Evolutionary conservation across 495 filamentous ascomycete species (phyloP), one percentile per base, ranked within the genome.

Genomic region (Cairneyella variabilis): DNA sequence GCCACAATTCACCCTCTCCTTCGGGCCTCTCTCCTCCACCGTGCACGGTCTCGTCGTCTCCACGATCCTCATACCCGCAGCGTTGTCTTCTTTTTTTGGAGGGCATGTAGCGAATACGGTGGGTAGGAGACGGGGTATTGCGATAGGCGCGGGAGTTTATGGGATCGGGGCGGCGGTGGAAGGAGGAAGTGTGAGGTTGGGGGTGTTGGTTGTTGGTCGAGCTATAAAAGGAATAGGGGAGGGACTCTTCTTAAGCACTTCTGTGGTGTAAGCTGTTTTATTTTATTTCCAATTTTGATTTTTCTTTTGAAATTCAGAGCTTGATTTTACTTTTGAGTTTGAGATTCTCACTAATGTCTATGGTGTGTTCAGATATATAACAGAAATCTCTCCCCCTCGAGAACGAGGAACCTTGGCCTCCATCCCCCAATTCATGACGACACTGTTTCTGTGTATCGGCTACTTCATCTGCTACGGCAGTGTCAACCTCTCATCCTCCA

Each of bases 391-490:
- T 3, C 83, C 83, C 0, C 67, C 74, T 0, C 67, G 62, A 3
- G 65, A 66, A 4, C 60, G 83, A 42, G 83, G 81, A 0, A 67
- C 72, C 2, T 56, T 86, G 17, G 76, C 77, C 0, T 76, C 79
- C 1, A 66, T 75, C 3, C 76, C 77, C n/a, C 82, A 85, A 54
- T 56, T 83, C 18, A 55, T 80, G 32, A 77, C 73, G 16, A 75
- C 75, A 0, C 32, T 75, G 1, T 82, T 80, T 1, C 60, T 84
- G 3, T 69, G 72, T 7, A 32, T 70, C 0, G 83, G 83, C 0
- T 86, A 78, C 56, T 85, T 86, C 53, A 76, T 71, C n/a, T 83
- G 80, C 54, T 85, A 85, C 55, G 83, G 78, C 20, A 74, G 75
- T 18, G 65, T 73, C 3, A 63, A 68, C 9, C 64, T 83, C 16